Base-by-base conservation (phyloP, 1,139 yeast genomes). In the Suhomyces chickasaworum region DNA sequence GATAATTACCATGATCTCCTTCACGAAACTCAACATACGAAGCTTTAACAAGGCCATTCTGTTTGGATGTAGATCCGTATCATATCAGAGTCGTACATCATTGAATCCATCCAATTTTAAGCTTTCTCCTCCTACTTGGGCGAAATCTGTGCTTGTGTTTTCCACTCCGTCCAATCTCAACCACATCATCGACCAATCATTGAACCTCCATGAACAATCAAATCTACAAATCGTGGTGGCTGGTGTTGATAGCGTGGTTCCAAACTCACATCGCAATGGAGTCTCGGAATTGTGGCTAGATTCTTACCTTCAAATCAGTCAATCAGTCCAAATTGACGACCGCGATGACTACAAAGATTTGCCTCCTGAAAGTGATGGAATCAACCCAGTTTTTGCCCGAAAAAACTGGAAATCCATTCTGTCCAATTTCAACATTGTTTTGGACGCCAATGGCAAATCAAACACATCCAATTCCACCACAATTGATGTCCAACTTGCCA, bases 201-300 rank as follows among this genome's bases (percentile, higher is more conserved):
- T 73, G 7, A 49, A 55, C 0, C 54, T 72, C n/a, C 57, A 63
- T 51, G 61, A 65, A 38, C 57, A 64, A 7, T 9, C 45, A 15
- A 54, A 64, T 5, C 41, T 77, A n/a, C 80, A 77, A 53, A 65
- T 77, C 0, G 58, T 76, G 6, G 78, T 75, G 10, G 81, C 79
- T 0, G 80, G 82, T 7, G 68, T 77, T 4, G 83, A 80, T 51
- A 65, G 80, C 1, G 66, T 77, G 12, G 60, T 55, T 7, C 75
- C 73, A 16, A 59, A 64, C 39, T 69, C 73, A 0, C 59, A 60
- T 9, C 58, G 78, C 36, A 63, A 71, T 50, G 83, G 81, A 0
- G 59, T 77, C 7, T 66, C 79, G 7, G 80, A 77, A 56, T 53
- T 79, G 40, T 80, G 84, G 83, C 54, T 71, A 29, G 71, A 71